Evolutionary conservation across 1,284 basidiomycete genomes (phyloP).

Genomic region (Marasmius sp.): DNA sequence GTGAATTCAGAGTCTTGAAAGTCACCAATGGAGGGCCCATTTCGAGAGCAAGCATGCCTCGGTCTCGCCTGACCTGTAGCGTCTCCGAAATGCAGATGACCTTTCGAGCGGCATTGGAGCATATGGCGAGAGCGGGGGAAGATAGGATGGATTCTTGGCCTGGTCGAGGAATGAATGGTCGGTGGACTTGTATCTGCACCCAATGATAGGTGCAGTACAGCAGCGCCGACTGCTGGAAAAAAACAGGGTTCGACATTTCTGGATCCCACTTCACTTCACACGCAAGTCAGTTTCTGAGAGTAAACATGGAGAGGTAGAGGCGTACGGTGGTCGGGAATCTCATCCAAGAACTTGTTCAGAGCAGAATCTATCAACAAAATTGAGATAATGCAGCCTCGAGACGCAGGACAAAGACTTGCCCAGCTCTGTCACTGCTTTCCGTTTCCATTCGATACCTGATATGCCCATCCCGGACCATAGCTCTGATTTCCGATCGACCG

Average conservation of each 20-base stretch:
- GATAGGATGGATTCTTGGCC: conserved; percentile 27
- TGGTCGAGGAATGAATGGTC: conserved; percentile 48
- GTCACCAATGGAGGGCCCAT: too few species aligned
- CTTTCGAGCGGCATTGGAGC: conserved; percentile 40
- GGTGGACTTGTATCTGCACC: conserved; percentile 57
- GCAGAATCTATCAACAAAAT: conserved; percentile 39
- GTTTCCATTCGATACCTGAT: background rate
- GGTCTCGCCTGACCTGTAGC: background rate
- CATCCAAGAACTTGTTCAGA: conserved; percentile 58
- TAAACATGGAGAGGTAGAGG: background rate
- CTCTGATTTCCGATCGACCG: background rate
- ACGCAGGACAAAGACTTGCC: background rate
- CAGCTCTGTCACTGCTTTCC: background rate
- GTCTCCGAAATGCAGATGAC: conserved; percentile 49
- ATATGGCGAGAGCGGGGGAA: conserved; percentile 26
- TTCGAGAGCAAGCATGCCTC: background rate
- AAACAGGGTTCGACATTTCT: conserved; percentile 39
- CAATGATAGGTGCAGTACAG: conserved; percentile 63
- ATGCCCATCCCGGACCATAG: background rate
- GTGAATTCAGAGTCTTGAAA: background rate
- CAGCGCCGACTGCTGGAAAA: conserved; percentile 61
- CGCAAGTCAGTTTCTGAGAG: background rate
- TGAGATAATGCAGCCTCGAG: background rate
- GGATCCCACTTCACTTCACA: conserved; percentile 61
- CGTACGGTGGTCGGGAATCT: conserved; percentile 49